Evolutionary conservation across 148 eudicot species (phyloP), one percentile per base, ranked within the genome.

Genomic region (Selenicereus undatus): DNA sequence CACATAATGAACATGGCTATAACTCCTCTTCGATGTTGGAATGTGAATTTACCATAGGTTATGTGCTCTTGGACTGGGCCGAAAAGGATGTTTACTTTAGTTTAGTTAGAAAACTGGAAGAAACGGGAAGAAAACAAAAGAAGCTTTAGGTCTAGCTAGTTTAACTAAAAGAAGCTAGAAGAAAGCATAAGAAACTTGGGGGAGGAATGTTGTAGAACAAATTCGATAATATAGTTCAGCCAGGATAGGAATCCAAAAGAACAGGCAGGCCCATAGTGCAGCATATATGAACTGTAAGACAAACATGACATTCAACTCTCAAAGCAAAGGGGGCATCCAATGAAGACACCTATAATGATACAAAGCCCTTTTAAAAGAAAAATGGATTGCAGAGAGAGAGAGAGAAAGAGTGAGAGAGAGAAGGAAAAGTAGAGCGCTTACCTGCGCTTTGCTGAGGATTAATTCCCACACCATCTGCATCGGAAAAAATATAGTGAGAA

Each of bases 391-490:
- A 17, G n/a, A 17, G 6, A 17, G 2, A 39, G 8, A 7, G 43
- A 7, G 43, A 7, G 43, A n/a, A n/a, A 32, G n/a, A 17, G 62
- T 1, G 22, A 17, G 2, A 39, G 8, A 7, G 5, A 7, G 43
- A 7, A 7, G 43, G 43, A 7, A 0, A 7, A 39, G 7, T 39
- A 39, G 43, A 2, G 78, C 27, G 58, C 85, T 80, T 87, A 95
- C 99, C 99, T 74, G 97, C 99, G 88, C 99, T 95, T 84, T 95
- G 97, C 79, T 95, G 99, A 84, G 99, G 99, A 88, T 93, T 95
- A 79, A 95, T 95, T 86, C 99, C 99, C 22, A 95, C 99, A 45
- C 97, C 99, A 91, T 96, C 99, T 96, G 97, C 84, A 81, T 21
- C 66, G 18, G 89, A 12, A 35, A 86, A 64, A 56, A 26, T 1